Percentiles rank a stretch among this genome's conserved stretches.
Conservation (phyloP, 768 basidiomycete species). For the Xerocomus brunneocitrinus region DNA sequence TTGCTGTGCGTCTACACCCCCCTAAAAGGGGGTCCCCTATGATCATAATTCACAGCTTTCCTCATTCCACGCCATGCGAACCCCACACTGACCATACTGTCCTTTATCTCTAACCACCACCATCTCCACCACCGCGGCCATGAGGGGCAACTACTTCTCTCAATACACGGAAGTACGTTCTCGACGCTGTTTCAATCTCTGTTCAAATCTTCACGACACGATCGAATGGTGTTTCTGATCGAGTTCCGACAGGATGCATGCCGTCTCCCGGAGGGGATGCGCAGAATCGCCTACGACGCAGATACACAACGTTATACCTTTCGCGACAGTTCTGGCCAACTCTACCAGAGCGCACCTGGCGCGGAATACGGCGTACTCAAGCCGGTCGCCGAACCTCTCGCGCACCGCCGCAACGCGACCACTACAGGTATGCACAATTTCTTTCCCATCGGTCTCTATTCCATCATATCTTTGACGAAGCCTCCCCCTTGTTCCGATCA, state of each 20-base stretch:
- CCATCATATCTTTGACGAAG: neutral
- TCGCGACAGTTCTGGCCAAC: conserved; percentile 38
- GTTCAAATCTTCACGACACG: neutral
- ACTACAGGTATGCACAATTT: conserved; percentile 18
- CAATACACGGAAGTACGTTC: conserved; percentile 23
- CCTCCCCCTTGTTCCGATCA: neutral
- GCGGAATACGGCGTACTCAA: conserved; percentile 41
- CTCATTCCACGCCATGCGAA: neutral
- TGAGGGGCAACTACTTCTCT: conserved; percentile 14
- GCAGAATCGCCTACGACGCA: conserved; percentile 49
- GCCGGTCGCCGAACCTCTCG: conserved; percentile 27
- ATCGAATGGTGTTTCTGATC: neutral
- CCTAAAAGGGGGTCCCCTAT: neutral
- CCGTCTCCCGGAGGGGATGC: conserved; percentile 41
- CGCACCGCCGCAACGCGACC: conserved; percentile 25
- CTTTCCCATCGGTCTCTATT: neutral
- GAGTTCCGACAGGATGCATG: conserved; percentile 29
- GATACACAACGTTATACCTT: conserved; percentile 51
- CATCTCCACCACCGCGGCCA: neutral
- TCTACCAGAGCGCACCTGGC: conserved; percentile 45
- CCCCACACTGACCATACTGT: neutral
- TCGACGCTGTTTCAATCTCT: neutral
- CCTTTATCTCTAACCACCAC: conserved; percentile 6
- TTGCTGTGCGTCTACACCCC: too few relatives aligned
- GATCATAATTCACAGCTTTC: neutral